Conservation (phyloP, 2,329 filamentous ascomycete genomes). For the Orbilia blumenaviensis region DNA sequence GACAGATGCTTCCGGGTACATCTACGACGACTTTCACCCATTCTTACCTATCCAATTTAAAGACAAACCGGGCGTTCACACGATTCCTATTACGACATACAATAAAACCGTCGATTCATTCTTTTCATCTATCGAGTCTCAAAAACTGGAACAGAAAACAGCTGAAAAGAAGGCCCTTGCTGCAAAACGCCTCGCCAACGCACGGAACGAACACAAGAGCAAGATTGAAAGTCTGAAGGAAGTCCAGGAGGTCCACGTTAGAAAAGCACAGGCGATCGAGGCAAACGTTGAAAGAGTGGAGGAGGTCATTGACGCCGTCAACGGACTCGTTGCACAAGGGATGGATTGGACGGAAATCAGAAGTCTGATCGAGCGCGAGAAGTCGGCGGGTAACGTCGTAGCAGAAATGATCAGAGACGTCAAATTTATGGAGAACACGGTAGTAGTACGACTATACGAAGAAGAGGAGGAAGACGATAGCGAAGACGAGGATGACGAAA, state of each 20-base stretch:
- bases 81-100: conserved; percentile 83
- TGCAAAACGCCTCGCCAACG: conserved; percentile 84
- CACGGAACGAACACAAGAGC: conserved; percentile 81
- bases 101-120: conserved; percentile 96
- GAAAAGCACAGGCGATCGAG: conserved; percentile 89
- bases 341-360: conserved; percentile 98
- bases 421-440: conserved; percentile 86
- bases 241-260: conserved; percentile 80
- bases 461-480: conserved; percentile 71
- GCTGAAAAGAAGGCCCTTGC: conserved; percentile 83
- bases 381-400: conserved; percentile 80
- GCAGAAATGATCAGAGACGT: conserved; percentile 87
- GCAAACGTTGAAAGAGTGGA: conserved; percentile 90
- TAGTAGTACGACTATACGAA: conserved; percentile 81
- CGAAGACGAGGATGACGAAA: conserved; percentile 64
- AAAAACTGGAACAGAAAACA: conserved; percentile 84
- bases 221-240: conserved; percentile 84
- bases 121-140: conserved; percentile 94
- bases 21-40: conserved; percentile 96
- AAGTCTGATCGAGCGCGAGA: conserved; percentile 86
- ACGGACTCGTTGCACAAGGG: conserved; percentile 86
- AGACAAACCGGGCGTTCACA: conserved; percentile 70
- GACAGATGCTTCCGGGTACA: conserved; percentile 62
- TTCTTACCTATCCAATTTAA: conserved; percentile 85
- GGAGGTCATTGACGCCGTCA: conserved; percentile 91